Base-by-base conservation (phyloP, 2,329 filamentous ascomycete species). In the Bipolaris cookei region DNA sequence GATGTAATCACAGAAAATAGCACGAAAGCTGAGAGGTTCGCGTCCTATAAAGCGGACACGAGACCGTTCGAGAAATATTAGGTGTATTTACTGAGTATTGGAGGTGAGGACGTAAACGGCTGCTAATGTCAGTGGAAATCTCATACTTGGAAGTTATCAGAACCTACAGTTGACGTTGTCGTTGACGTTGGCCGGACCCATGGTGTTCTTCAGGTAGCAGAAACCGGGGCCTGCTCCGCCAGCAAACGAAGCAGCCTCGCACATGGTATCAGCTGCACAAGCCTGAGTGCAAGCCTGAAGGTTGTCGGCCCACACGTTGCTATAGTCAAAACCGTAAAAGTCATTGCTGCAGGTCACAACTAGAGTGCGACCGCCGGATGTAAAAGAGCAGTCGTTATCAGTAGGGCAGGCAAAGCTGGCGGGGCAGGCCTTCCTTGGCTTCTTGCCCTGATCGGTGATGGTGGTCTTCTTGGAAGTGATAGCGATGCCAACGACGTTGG, bases 171-270 rank as follows among this genome's bases (percentile, higher is more conserved):
- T 23, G n/a, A 49, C 46, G 39, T 28, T 20, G 35, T 20, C n/a
- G 20, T 49, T 49, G 13, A 18, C 3, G n/a, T 32, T 37, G 37
- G 28, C 20, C 1, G 28, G 16, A 21, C 34, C 34, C 46, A 16
- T 49, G 7, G 46, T 39, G 46, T 20, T 20, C 8, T 49, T 49
- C 4, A 49, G 35, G 34, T 49, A 49, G 46, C 46, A 49, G 4
- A 5, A 20, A 30, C 46, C 46, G 11, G 5, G 11, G n/a, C 35
- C 6, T 6, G 32, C 34, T 25, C 46, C 46, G 10, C 46, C 46
- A 30, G 21, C 32, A 28, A 49, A 49, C 3, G 46, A 49, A 25
- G 46, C 46, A 38, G 46, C 46, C 6, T 37, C 46, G 46, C 46
- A 49, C 34, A 14, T 4, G 1, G 35, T 4, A 39, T 49, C 34